Conservation (phyloP, 2,329 filamentous ascomycete genomes). For the Penicillium hordei region DNA sequence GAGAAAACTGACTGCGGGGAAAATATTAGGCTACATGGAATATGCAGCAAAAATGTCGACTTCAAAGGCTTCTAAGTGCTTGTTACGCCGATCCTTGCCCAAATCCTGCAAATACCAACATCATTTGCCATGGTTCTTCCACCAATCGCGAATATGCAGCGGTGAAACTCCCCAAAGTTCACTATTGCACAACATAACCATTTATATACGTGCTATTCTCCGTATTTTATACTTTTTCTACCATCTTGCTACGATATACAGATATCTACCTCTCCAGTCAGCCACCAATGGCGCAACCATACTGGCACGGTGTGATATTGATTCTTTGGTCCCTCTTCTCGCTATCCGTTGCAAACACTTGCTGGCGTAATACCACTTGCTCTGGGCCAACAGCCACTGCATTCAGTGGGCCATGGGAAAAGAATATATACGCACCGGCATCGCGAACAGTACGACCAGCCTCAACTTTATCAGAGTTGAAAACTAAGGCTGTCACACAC, state of each 20-base stretch:
- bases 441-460: slow-evolving; percentile 53
- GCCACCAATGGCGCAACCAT: slow-evolving; percentile 15
- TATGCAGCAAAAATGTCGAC: neutral
- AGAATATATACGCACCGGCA: slow-evolving; percentile 57
- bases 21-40: neutral
- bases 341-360: slow-evolving; percentile 32
- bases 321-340: slow-evolving; percentile 18
- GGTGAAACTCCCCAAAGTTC: neutral
- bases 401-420: slow-evolving; percentile 60
- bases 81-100: slow-evolving; percentile 15
- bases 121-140: slow-evolving; percentile 9
- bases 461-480: slow-evolving; percentile 43
- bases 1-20: slow-evolving; percentile 15
- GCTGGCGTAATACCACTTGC: slow-evolving; percentile 59
- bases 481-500: slow-evolving; percentile 22
- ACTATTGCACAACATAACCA: neutral
- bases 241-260: neutral
- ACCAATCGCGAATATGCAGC: slow-evolving; percentile 11
- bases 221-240: neutral
- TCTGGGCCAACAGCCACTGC: slow-evolving; percentile 50
- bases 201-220: neutral
- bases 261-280: neutral
- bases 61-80: slow-evolving; percentile 11
- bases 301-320: slow-evolving; percentile 13
- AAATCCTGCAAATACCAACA: slow-evolving; percentile 4